Conservation (phyloP, 257 asterid genomes). For the Plantago elongata region DNA sequence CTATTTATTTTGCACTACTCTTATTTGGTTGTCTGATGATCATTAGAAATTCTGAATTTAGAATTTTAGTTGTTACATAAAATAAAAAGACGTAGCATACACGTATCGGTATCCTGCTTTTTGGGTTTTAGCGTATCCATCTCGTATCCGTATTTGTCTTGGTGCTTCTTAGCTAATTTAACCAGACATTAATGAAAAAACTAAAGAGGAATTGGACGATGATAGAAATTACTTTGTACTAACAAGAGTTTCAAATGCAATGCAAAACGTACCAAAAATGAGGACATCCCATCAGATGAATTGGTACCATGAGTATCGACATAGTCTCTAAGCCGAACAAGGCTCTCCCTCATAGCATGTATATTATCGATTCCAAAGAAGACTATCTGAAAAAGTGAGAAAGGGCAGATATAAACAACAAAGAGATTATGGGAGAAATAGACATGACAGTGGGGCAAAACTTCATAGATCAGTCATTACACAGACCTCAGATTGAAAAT, state of each 20-base stretch:
- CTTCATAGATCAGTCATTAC: conserved; percentile 19
- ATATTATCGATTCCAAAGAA: conserved; percentile 97
- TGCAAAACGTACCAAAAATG: conserved; percentile 68
- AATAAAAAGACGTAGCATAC: no score
- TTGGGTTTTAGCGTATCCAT: no score
- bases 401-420: conserved; percentile 13
- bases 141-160: no score
- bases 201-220: no score
- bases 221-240: no score
- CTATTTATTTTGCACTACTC: no score
- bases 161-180: no score
- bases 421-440: conserved; percentile 3
- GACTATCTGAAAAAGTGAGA: conserved; percentile 52
- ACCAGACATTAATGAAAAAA: no score
- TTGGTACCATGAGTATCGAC: conserved; percentile 91
- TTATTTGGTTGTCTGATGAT: no score
- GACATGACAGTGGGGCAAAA: conserved; percentile 16
- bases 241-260: conserved; percentile 15
- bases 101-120: no score
- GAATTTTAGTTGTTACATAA: no score
- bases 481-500: conserved; percentile 90
- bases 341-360: conserved; percentile 97
- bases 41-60: no score
- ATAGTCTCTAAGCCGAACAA: conserved; percentile 84
- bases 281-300: conserved; percentile 95